phyloP scores from a whole-genome alignment of 176 grass and related monocot genomes.

The Carex myosuroides region DNA sequence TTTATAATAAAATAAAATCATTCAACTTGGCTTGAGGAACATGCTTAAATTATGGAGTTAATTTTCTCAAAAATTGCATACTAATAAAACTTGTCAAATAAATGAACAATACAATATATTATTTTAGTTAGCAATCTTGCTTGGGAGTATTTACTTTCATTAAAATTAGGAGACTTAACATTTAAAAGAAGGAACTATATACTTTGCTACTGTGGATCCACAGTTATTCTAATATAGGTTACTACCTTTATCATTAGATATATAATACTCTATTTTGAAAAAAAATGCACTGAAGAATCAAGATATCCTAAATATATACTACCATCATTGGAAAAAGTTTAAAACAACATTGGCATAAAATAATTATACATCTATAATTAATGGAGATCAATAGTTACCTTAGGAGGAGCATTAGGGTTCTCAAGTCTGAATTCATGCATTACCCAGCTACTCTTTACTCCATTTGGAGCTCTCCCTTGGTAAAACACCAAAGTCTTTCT shows the following conservation, averaged over 20 bases:
- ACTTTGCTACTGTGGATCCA: background rate
- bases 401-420: slow-evolving; percentile 44
- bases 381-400: slow-evolving; percentile 19
- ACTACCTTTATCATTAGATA: background rate
- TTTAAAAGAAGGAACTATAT: background rate
- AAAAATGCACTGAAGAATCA: background rate
- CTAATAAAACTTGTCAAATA: background rate
- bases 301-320: background rate
- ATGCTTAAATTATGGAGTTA: background rate
- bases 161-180: background rate
- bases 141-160: background rate
- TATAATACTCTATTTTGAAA: background rate
- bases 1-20: background rate
- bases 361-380: background rate
- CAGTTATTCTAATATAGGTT: background rate
- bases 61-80: background rate
- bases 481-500: slow-evolving; percentile 86
- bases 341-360: background rate
- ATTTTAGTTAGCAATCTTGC: background rate
- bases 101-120: background rate
- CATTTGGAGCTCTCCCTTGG: slow-evolving; percentile 64
- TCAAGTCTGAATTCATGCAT: slow-evolving; percentile 85
- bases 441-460: slow-evolving; percentile 62
- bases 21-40: background rate
- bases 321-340: background rate